These are phyloP conservation scores for Mycosphaerella sp. DNA, from an alignment of 2,329 filamentous ascomycete species.

Conservation along the genomic window DNA sequence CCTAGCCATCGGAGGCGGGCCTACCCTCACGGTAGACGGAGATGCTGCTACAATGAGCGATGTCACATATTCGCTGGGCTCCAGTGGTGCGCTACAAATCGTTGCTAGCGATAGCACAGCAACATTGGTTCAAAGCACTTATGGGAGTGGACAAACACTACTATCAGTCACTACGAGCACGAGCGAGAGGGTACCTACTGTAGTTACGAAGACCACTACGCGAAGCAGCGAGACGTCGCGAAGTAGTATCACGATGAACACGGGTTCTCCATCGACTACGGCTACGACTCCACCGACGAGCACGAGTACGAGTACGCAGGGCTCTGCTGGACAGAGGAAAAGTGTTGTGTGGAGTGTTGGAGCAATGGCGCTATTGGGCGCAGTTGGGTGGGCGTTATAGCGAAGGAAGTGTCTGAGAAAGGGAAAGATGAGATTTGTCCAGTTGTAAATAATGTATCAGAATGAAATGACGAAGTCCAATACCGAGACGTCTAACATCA, in stretches of 20 bases:
- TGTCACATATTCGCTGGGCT: constrained; percentile 4
- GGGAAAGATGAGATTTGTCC: no score
- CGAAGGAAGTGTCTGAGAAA: no score
- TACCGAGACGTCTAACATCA: no score
- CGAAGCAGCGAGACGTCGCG: not conserved
- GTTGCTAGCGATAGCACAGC: not conserved
- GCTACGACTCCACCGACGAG: not conserved
- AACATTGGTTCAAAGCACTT: constrained; percentile 2
- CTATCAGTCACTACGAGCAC: constrained; percentile 2
- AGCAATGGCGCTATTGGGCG: not conserved
- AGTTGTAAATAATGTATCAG: no score
- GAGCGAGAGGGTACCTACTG: not conserved
- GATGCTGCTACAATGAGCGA: constrained; percentile 1
- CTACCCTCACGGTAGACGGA: not conserved
- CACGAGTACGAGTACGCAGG: not conserved
- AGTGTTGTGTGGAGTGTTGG: constrained; percentile 4
- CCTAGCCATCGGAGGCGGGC: constrained; percentile 3
- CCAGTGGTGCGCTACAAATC: constrained; percentile 3
- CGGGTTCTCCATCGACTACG: not conserved
- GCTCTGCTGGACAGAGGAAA: constrained; percentile 5
- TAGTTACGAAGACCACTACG: not conserved
- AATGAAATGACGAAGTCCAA: no score
- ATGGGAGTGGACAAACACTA: constrained; percentile 4
- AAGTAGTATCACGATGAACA: not conserved
- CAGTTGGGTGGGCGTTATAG: constrained; percentile 1